These are phyloP conservation scores for Senecio squalidus DNA, from an alignment of 140 eudicot genomes.

Conservation along the genomic window DNA sequence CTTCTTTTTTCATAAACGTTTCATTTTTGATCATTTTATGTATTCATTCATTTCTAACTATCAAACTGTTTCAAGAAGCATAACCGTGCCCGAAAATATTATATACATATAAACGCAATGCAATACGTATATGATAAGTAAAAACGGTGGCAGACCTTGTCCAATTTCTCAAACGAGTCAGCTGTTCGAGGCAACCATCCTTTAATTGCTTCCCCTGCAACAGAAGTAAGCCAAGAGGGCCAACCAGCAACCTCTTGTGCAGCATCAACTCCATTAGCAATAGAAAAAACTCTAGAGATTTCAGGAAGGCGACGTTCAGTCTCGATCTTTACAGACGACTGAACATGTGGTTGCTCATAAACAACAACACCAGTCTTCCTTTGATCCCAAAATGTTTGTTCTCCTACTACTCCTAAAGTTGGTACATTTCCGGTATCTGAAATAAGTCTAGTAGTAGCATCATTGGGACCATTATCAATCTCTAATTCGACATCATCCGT, in stretches of 20 bases:
- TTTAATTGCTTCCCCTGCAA: constrained; percentile 91
- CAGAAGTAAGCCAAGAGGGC: constrained; percentile 83
- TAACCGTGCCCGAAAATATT: neutral
- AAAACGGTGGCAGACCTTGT: constrained; percentile 44
- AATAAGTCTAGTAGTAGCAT: constrained; percentile 63
- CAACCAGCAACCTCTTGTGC: constrained; percentile 77
- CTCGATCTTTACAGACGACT: constrained; percentile 8
- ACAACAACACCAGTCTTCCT: constrained; percentile 29
- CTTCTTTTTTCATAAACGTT: too few species aligned
- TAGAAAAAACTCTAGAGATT: constrained; percentile 39
- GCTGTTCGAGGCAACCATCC: constrained; percentile 80
- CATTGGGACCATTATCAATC: constrained; percentile 59
- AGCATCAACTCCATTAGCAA: constrained; percentile 62
- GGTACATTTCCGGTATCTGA: constrained; percentile 40
- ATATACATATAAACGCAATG: neutral
- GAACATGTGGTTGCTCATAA: constrained; percentile 23
- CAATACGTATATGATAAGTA: neutral
- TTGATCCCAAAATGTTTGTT: constrained; percentile 36
- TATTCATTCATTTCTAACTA: too few species aligned
- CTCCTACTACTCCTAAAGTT: constrained; percentile 23
- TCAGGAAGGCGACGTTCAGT: constrained; percentile 39
- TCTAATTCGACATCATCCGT: constrained; percentile 40
- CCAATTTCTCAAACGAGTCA: constrained; percentile 81
- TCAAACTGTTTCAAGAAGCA: neutral
- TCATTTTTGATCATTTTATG: too few species aligned